Evolutionary conservation across 805 yeast species (phyloP), one percentile per base, ranked within the genome.

Genomic region (Yarrowia divulgata): DNA sequence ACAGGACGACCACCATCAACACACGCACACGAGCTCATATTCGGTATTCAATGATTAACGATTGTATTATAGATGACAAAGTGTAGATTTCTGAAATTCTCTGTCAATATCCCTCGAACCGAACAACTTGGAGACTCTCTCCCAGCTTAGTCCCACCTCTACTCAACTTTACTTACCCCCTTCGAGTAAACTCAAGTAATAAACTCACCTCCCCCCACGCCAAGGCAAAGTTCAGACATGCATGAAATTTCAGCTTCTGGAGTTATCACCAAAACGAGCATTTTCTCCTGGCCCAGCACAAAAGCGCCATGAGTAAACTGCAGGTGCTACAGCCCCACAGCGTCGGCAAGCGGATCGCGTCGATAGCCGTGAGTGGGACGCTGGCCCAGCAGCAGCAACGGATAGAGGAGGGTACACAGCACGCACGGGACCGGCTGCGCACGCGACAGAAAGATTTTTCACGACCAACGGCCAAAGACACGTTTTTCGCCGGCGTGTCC

Each of bases 381-480:
- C 37, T 60, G 40, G 52, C 52, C 19, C 32, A 34, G 32, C 66
- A 60, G 40, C 42, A 32, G 42, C 52, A 3, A 16, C 52, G 66
- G 40, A 60, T 43, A 8, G 66, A 60, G n/a, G 37, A 34, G 40
- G 52, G 52, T 3, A 42, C n/a, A 8, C 50, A 34, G 34, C n/a
- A 8, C 2, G 6, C 48, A 1, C 16, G 16, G 7, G 12, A 34
- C 18, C 40, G 10, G 18, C n/a, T 60, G 34, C 66, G 66, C 50
- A 60, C 40, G 40, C 66, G 66, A 60, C 66, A 43, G n/a, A 60
- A 45, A 45, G 66, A 60, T 42, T 60, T 60, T 60, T 60, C 66
- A 8, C 40, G 66, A n/a, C 52, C 50, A 8, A 14, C 45, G 14
- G 42, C 18, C 14, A 34, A 12, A 14, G 34, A 34, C n/a, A 63